A percentile compares a stretch with the other conserved stretches of the same genome.
These are phyloP conservation scores for Naganishia friedmannii DNA, from an alignment of 768 basidiomycete genomes.

Conservation along the genomic window DNA sequence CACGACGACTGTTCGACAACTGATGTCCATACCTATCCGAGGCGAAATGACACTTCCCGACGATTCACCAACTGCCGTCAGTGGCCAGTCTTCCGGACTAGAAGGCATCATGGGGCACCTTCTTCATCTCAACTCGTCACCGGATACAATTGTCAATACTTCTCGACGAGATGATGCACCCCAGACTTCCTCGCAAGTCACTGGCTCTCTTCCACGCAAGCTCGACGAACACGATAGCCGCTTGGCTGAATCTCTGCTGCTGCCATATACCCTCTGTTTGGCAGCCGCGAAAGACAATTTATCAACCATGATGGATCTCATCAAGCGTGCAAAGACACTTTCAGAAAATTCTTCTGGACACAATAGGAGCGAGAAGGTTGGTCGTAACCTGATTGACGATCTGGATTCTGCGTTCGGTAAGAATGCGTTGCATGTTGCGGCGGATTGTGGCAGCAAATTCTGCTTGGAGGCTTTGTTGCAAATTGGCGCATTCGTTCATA, in stretches of 20 bases:
- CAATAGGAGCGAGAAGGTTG: background rate
- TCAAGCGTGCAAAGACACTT: conserved; percentile 46
- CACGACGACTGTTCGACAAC: conserved; percentile 59
- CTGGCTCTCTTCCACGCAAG: conserved; percentile 50
- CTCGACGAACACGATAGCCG: conserved; percentile 58
- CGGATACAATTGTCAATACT: conserved; percentile 6
- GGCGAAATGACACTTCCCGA: conserved; percentile 74
- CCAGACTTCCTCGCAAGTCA: conserved; percentile 37
- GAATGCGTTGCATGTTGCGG: conserved; percentile 75
- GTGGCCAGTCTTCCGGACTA: conserved; percentile 35
- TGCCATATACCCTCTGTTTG: conserved; percentile 74
- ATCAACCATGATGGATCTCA: conserved; percentile 52
- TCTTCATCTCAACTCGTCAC: conserved; percentile 53
- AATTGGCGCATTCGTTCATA: conserved; percentile 76
- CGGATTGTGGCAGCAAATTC: conserved; percentile 62
- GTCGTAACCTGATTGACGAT: conserved; percentile 58
- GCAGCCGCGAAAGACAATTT: conserved; percentile 70
- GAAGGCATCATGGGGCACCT: conserved; percentile 55
- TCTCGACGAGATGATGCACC: conserved; percentile 14
- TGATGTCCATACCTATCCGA: conserved; percentile 74
- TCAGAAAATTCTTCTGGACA: conserved; percentile 23
- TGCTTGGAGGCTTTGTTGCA: conserved; percentile 60
- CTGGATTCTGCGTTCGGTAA: conserved; percentile 68
- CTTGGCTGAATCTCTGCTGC: conserved; percentile 66
- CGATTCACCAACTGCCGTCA: conserved; percentile 57